Base-by-base conservation (phyloP, 225 moss, liverwort and hornwort genomes). In the Asterella californica region DNA sequence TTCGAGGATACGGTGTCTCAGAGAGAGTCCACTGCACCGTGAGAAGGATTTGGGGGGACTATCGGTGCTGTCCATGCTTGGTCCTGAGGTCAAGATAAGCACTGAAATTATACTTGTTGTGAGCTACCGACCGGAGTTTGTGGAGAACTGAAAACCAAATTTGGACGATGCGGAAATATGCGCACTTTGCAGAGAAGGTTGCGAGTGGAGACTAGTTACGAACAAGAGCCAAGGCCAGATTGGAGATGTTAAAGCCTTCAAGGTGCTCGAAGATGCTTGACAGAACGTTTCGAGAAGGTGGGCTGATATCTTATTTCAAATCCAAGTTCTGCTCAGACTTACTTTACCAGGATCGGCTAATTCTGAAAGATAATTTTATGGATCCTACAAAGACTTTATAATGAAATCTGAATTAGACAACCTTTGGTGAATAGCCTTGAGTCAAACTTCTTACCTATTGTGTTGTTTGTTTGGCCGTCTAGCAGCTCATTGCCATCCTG, bases 211-310 rank as follows among this genome's bases (percentile, higher is more conserved):
- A 68, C 63, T 57, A 83, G 84, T 65, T 76, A 82, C 53, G 92
- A 94, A 33, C 84, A 84, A 72, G 79, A 83, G 74, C 61, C 79
- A 81, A 54, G 76, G 71, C 70, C 83, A 81, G 49, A 38, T 49
- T 63, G 79, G 79, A 49, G 78, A 77, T 82, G 88, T 96, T 78
- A 86, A 78, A 76, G 89, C 88, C 36, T 92, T 91, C 77, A 80
- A 76, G 79, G 82, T 96, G 30, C 87, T 96, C 78, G 91, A 90
- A 83, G 90, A 92, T 75, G 92, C 86, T 76, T 96, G 96, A 86
- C 82, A 70, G 74, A 81, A 18, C 85, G 89, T 72, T 90, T 90
- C 71, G 71, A 73, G 6, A 90, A 91, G 92, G 96, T 92, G 74
- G 49, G 70, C 42, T 71, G 6, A 66, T 7, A 76, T 36, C 14